Conservation (phyloP, 805 yeast species). For the Saturnispora hagleri region DNA sequence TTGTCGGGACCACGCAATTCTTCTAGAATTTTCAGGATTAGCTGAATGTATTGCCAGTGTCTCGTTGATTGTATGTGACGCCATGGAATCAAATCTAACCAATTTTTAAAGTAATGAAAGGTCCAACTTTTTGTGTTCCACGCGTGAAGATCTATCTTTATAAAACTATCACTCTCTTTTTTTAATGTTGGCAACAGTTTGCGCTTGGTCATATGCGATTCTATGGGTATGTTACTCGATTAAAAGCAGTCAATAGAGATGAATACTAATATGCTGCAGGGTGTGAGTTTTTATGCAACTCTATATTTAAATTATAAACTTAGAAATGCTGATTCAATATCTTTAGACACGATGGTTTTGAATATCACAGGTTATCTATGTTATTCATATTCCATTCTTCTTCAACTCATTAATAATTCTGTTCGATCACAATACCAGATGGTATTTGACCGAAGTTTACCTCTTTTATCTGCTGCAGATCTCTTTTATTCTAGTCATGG, state of each 20-base stretch:
- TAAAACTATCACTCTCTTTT: neutral
- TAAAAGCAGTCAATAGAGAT: neutral
- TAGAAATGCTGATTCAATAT: slow-evolving; percentile 39
- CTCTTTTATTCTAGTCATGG: slow-evolving; percentile 42
- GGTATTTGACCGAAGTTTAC: slow-evolving; percentile 28
- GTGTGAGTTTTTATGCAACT: slow-evolving; percentile 44
- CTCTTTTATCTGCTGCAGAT: slow-evolving; percentile 37
- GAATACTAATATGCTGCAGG: slow-evolving; percentile 18
- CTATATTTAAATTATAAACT: slow-evolving; percentile 32
- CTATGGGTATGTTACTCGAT: slow-evolving; percentile 18
- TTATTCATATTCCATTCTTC: slow-evolving; percentile 32
- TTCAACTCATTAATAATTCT: slow-evolving; percentile 32
- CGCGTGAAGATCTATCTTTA: neutral
- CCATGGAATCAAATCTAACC: neutral
- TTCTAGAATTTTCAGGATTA: neutral
- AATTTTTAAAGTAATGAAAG: neutral
- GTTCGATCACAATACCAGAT: slow-evolving; percentile 26
- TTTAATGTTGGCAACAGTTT: neutral
- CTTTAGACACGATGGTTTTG: slow-evolving; percentile 38
- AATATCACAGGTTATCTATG: slow-evolving; percentile 41
- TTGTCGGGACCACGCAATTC: slow-evolving; percentile 68
- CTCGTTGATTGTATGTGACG: slow-evolving; percentile 14
- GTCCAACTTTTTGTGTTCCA: neutral
- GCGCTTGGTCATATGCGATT: slow-evolving; percentile 25
- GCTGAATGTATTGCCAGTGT: slow-evolving; percentile 17